Conservation (phyloP, 176 grass and related monocot species). For the Avena sativa region DNA sequence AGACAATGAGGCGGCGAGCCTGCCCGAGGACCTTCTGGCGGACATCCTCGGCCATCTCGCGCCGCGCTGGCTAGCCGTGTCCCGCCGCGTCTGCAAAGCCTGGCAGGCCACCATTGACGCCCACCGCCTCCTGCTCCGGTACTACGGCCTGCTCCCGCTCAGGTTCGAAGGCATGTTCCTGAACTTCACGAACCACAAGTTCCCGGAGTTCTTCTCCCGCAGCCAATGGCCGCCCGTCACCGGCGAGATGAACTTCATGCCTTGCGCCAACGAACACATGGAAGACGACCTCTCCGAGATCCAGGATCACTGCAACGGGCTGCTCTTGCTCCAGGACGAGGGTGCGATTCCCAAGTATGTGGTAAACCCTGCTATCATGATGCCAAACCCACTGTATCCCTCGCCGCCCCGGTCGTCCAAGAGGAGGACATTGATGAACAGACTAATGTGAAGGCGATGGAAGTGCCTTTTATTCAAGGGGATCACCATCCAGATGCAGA, state of each 20-base stretch:
- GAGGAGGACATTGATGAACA: no score
- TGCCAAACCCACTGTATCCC: no score
- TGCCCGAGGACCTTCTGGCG: background rate
- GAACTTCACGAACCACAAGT: background rate
- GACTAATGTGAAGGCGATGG: no score
- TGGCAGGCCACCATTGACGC: background rate
- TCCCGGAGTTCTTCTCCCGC: conserved; percentile 6
- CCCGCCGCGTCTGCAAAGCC: background rate
- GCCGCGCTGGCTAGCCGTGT: background rate
- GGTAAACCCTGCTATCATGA: background rate
- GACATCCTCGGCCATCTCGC: background rate
- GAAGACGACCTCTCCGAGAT: background rate
- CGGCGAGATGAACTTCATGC: background rate
- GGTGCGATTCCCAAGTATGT: background rate
- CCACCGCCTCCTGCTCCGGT: background rate
- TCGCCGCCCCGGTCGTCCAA: no score
- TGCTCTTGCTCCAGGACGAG: no score
- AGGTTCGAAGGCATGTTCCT: background rate
- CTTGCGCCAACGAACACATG: background rate
- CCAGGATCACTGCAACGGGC: background rate
- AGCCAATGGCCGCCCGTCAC: background rate
- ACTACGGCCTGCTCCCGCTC: background rate
- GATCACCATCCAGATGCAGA: no score
- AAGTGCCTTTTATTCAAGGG: no score
- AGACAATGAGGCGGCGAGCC: background rate